Conservation (phyloP, 106 monocot species). For the Apostasia ramifera region DNA sequence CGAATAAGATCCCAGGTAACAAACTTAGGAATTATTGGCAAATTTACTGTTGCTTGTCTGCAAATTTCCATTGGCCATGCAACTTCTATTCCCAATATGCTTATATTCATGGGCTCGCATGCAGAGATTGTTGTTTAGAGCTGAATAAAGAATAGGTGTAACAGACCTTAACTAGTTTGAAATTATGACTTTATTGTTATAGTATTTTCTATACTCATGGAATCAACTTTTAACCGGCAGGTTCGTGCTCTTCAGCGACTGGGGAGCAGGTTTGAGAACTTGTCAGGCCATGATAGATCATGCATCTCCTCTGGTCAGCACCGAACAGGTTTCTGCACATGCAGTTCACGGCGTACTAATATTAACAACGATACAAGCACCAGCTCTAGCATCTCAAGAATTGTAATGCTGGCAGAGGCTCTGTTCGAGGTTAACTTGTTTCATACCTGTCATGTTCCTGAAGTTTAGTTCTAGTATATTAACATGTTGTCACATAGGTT, state of each 20-base stretch:
- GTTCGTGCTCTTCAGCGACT: constrained; percentile 86
- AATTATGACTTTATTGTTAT: not conserved
- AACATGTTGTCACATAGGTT: constrained; percentile 39
- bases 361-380: constrained; percentile 46
- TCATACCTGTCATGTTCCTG: not conserved
- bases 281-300: constrained; percentile 79
- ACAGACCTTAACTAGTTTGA: too few species aligned
- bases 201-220: not conserved
- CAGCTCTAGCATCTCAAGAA: constrained; percentile 84
- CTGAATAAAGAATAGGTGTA: too few species aligned
- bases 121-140: too few species aligned
- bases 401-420: constrained; percentile 97
- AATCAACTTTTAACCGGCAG: constrained; percentile 29
- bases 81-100: too few species aligned
- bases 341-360: constrained; percentile 44
- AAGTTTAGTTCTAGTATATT: constrained; percentile 4
- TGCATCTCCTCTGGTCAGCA: constrained; percentile 75
- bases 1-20: constrained; percentile 96
- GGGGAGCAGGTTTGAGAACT: constrained; percentile 77
- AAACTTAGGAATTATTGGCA: not conserved
- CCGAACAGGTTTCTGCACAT: constrained; percentile 64
- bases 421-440: constrained; percentile 69
- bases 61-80: not conserved
- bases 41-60: not conserved
- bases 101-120: too few species aligned